Percentiles rank a stretch among this genome's conserved stretches.
Conservation (phyloP, 768 basidiomycete species). For the Termitomyces sp. region DNA sequence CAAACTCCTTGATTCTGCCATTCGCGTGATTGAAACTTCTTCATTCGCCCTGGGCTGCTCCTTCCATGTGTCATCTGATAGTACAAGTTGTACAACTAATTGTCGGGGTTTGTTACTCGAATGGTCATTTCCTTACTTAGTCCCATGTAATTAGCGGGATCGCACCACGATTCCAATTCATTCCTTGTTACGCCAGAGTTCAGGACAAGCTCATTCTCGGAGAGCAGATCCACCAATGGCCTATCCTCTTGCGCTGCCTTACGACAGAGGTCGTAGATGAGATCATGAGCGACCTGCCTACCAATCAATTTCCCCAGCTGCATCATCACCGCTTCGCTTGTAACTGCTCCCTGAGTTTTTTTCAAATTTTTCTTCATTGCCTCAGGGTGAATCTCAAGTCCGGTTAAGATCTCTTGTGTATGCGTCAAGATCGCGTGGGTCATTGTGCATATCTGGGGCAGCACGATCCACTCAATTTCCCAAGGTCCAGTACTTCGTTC, state of each 20-base stretch:
- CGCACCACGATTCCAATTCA: conserved; percentile 27
- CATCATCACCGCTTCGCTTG: conserved; percentile 47
- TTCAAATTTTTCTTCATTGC: conserved; percentile 36
- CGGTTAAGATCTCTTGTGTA: conserved; percentile 28
- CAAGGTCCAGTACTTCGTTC: conserved; percentile 44
- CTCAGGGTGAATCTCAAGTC: conserved; percentile 34
- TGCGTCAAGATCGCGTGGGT: conserved; percentile 34
- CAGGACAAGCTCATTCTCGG: conserved; percentile 21
- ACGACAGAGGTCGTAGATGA: conserved; percentile 38
- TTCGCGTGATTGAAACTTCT: neutral
- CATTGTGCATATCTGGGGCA: conserved; percentile 40
- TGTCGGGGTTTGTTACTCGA: conserved; percentile 14
- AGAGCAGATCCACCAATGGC: conserved; percentile 28
- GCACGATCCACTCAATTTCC: conserved; percentile 46
- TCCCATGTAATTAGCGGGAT: conserved; percentile 35
- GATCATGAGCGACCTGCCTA: conserved; percentile 39
- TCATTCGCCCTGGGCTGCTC: neutral
- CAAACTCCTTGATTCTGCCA: neutral
- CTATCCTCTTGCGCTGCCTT: conserved; percentile 20
- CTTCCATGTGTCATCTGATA: neutral
- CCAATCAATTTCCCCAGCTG: conserved; percentile 34
- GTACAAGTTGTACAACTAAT: neutral
- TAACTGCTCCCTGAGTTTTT: conserved; percentile 34
- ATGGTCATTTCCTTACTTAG: conserved; percentile 26
- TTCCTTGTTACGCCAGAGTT: conserved; percentile 21